Percentiles rank a stretch among this genome's conserved stretches.
Evolutionary conservation across 176 grass and related monocot species (phyloP).

Genomic region (Themeda triandra): DNA sequence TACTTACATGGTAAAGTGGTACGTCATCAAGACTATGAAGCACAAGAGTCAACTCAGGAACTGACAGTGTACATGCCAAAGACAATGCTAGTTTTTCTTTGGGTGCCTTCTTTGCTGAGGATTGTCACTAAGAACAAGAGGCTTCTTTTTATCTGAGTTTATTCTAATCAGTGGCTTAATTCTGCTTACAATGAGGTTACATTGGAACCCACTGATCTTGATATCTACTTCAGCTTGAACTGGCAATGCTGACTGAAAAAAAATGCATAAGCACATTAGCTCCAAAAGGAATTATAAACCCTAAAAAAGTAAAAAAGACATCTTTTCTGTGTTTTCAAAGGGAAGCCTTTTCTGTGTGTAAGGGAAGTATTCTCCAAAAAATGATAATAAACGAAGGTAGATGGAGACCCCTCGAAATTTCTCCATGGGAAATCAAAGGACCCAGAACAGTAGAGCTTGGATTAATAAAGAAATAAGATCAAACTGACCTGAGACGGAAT

Average conservation of each 20-base stretch:
- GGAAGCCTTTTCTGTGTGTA: not conserved
- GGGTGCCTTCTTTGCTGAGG: constrained; percentile 45
- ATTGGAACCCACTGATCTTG: constrained; percentile 68
- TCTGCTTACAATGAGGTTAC: constrained; percentile 78
- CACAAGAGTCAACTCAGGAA: constrained; percentile 69
- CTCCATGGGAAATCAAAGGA: not conserved
- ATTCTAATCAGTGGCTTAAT: constrained; percentile 71
- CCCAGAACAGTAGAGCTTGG: not conserved
- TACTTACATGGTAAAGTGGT: constrained; percentile 77
- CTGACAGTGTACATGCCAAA: constrained; percentile 57
- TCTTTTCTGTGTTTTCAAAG: not conserved
- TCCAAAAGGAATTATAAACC: not conserved
- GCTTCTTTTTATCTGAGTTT: constrained; percentile 66
- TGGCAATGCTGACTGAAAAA: constrained; percentile 31
- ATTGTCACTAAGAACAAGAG: constrained; percentile 63
- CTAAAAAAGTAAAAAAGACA: not conserved
- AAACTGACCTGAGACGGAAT: constrained; percentile 80
- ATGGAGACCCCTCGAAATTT: constrained; percentile 21
- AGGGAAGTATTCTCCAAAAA: constrained; percentile 2
- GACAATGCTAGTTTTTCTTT: constrained; percentile 53
- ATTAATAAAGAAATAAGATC: constrained; percentile 12
- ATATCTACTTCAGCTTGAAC: constrained; percentile 73
- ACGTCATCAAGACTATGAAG: constrained; percentile 65
- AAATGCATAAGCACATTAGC: constrained; percentile 22
- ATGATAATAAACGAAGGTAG: constrained; percentile 14